phyloP scores from a whole-genome alignment of 2,329 filamentous ascomycete genomes.

The Colletotrichum noveboracense region DNA sequence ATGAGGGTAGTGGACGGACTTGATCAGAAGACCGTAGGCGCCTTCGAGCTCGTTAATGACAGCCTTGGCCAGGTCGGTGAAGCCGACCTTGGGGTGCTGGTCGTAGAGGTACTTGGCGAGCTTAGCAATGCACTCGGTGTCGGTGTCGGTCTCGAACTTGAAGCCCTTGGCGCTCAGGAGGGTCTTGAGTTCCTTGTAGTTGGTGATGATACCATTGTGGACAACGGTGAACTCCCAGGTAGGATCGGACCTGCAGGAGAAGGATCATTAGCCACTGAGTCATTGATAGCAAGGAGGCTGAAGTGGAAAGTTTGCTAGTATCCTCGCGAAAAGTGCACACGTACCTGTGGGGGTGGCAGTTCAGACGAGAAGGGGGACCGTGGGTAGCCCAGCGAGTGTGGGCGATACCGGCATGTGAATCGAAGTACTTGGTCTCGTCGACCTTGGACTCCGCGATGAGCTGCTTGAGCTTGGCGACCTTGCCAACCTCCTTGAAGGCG shows the following conservation, averaged over 20 bases:
- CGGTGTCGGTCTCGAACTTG: slow-evolving; percentile 98
- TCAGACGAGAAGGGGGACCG: slow-evolving; percentile 88
- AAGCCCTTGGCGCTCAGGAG: slow-evolving; percentile 94
- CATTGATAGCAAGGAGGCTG: background rate
- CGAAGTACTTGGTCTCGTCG: slow-evolving; percentile 91
- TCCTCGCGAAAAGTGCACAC: slow-evolving; percentile 30
- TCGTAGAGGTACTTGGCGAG: slow-evolving; percentile 98
- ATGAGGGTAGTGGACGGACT: slow-evolving; percentile 97
- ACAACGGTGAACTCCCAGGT: slow-evolving; percentile 97
- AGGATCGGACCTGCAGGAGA: slow-evolving; percentile 77
- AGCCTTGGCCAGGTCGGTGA: slow-evolving; percentile 95
- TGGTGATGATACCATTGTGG: slow-evolving; percentile 99
- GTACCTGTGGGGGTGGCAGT: slow-evolving; percentile 98
- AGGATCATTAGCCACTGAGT: slow-evolving; percentile 14
- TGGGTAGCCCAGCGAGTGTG: slow-evolving; percentile 99
- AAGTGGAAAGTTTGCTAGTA: background rate
- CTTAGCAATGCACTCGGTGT: slow-evolving; percentile 99
- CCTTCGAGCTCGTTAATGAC: slow-evolving; percentile 98
- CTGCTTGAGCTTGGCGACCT: slow-evolving; percentile 95
- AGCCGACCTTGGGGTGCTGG: slow-evolving; percentile 90
- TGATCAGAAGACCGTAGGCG: slow-evolving; percentile 95
- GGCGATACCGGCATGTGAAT: slow-evolving; percentile 97
- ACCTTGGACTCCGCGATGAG: slow-evolving; percentile 85
- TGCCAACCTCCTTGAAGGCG: slow-evolving; percentile 99
- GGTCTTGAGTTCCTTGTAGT: slow-evolving; percentile 99